A percentile compares a stretch with the other conserved stretches of the same genome.
Evolutionary conservation across 345 rosid genomes (phyloP).

Genomic region (Lumnitzera littorea): DNA sequence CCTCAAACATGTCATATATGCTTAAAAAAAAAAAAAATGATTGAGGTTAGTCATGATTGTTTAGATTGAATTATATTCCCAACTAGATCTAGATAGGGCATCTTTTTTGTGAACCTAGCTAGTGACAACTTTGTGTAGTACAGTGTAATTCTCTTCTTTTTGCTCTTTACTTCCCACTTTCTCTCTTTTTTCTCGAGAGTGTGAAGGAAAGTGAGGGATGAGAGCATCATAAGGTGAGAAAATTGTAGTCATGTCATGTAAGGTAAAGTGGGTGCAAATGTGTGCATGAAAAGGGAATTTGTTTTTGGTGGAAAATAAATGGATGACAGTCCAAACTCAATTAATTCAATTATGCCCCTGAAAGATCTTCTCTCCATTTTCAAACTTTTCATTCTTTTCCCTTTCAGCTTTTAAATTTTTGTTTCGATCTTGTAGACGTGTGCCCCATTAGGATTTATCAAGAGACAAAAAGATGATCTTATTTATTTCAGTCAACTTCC

Average conservation of each 20-base stretch:
- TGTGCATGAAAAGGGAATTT: conserved; percentile 26
- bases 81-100: conserved; percentile 26
- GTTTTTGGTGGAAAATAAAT: conserved; percentile 40
- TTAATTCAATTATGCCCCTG: conserved; percentile 32
- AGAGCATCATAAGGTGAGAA: conserved; percentile 29
- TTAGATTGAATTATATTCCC: conserved; percentile 40
- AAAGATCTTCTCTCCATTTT: conserved; percentile 24
- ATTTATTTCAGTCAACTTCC: no score
- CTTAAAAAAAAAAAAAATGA: conserved; percentile 30
- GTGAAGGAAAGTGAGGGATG: conserved; percentile 17
- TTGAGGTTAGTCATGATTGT: conserved; percentile 40
- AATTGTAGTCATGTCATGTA: conserved; percentile 39
- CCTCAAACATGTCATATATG: background rate
- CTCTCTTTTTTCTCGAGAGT: conserved; percentile 13
- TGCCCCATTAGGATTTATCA: conserved; percentile 16
- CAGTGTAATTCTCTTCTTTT: conserved; percentile 29
- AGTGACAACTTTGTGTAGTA: conserved; percentile 10
- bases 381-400: background rate
- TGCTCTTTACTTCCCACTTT: conserved; percentile 3
- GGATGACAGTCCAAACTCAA: conserved; percentile 61
- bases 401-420: conserved; percentile 5
- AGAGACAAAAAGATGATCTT: no score
- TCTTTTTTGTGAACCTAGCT: conserved; percentile 22
- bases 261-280: conserved; percentile 47
- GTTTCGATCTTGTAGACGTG: conserved; percentile 5